Conservation (phyloP, 2,329 filamentous ascomycete genomes). For the Colletotrichum coccodes region DNA sequence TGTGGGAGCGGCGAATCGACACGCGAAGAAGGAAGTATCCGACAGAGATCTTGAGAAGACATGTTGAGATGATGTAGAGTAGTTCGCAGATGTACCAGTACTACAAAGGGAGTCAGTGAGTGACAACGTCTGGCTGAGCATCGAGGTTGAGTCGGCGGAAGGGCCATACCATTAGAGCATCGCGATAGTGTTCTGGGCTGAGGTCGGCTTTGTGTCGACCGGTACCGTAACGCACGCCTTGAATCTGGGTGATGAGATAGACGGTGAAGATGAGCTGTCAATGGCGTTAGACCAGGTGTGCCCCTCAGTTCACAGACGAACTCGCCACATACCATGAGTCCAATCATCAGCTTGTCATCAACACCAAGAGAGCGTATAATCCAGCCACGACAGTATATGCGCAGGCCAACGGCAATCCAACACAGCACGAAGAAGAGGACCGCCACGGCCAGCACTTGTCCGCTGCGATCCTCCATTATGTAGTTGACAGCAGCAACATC, state of each 20-base stretch:
- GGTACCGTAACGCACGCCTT: constrained; percentile 41
- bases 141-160: too few relatives aligned
- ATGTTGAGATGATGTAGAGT: constrained; percentile 49
- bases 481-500: constrained; percentile 11
- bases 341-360: constrained; percentile 47
- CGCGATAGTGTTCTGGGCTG: constrained; percentile 31
- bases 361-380: constrained; percentile 44
- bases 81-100: constrained; percentile 54
- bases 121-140: neutral
- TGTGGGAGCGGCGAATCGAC: constrained; percentile 44
- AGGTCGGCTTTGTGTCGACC: constrained; percentile 38
- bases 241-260: constrained; percentile 37
- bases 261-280: constrained; percentile 36
- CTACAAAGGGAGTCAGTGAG: constrained; percentile 32
- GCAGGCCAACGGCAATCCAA: constrained; percentile 41
- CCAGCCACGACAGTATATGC: constrained; percentile 44
- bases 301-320: neutral
- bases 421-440: constrained; percentile 47
- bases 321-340: constrained; percentile 39
- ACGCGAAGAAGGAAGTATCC: constrained; percentile 54
- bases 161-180: constrained; percentile 43
- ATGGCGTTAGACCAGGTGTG: constrained; percentile 12
- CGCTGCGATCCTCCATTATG: constrained; percentile 35
- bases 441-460: constrained; percentile 39
- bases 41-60: constrained; percentile 51